phyloP scores from a whole-genome alignment of 2,329 filamentous ascomycete species.

The Ascochyta viciae-villosae region DNA sequence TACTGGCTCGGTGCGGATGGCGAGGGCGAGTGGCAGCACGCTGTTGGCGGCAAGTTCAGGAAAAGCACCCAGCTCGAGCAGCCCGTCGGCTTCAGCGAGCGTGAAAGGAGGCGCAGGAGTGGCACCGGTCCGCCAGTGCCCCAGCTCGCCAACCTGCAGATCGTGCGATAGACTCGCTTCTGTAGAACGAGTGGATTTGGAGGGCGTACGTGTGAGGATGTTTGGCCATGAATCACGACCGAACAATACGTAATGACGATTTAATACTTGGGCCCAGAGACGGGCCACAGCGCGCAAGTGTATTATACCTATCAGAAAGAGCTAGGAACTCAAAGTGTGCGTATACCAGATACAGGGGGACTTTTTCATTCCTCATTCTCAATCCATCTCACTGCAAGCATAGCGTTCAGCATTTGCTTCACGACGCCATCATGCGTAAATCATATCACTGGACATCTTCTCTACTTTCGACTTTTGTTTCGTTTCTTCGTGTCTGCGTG shows the following conservation, averaged over 20 bases:
- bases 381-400: constrained; percentile 8
- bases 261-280: constrained; percentile 3
- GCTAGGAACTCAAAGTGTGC: neutral
- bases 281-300: constrained; percentile 3
- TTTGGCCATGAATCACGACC: constrained; percentile 14
- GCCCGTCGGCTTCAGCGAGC: constrained; percentile 58
- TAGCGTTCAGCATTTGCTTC: neutral
- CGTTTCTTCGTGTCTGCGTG: neutral
- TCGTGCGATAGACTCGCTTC: constrained; percentile 27
- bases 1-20: constrained; percentile 82
- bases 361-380: neutral
- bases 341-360: neutral
- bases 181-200: neutral
- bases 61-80: constrained; percentile 50
- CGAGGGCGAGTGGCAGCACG: constrained; percentile 71
- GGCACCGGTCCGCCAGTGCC: constrained; percentile 64
- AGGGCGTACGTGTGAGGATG: neutral
- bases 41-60: constrained; percentile 67
- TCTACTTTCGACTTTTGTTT: neutral
- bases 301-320: constrained; percentile 11
- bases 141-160: constrained; percentile 34
- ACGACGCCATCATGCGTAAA: neutral
- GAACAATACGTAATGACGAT: constrained; percentile 11
- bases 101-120: constrained; percentile 67
- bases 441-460: neutral